phyloP scores from a whole-genome alignment of 2,329 filamentous ascomycete genomes.

The Thielaviopsis ethacetica region DNA sequence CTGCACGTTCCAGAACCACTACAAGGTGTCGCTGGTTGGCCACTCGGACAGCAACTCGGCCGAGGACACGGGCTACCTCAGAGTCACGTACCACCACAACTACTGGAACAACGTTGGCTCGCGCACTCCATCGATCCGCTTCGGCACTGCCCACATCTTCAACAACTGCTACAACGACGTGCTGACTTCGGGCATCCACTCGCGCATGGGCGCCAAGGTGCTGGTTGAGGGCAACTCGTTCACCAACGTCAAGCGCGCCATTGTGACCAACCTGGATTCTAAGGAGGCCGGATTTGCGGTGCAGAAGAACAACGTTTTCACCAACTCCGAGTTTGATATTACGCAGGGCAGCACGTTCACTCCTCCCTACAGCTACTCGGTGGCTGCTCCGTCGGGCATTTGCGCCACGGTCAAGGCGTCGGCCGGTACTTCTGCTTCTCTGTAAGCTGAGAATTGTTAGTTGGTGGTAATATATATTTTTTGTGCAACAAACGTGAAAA shows the following conservation, averaged over 20 bases:
- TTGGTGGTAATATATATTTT: neutral
- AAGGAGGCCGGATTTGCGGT: conserved; percentile 27
- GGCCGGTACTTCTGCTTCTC: conserved; percentile 12
- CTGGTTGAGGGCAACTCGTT: conserved; percentile 37
- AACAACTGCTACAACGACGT: conserved; percentile 28
- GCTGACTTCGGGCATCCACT: conserved; percentile 33
- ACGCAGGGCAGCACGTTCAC: conserved; percentile 19
- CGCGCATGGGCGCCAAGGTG: conserved; percentile 34
- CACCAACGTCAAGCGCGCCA: conserved; percentile 25
- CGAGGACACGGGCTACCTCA: conserved; percentile 41
- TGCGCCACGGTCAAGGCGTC: conserved; percentile 13
- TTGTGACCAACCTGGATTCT: conserved; percentile 27
- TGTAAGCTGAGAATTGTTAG: conserved; percentile 1
- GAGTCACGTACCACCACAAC: conserved; percentile 45
- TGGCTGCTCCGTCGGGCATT: conserved; percentile 13
- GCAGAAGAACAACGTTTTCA: conserved; percentile 28
- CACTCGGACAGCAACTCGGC: conserved; percentile 41
- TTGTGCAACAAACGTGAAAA: neutral
- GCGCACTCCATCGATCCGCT: conserved; percentile 41
- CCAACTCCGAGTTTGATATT: conserved; percentile 20
- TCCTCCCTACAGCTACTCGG: conserved; percentile 20
- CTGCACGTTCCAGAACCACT: conserved; percentile 28
- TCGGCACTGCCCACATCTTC: conserved; percentile 40
- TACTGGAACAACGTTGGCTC: conserved; percentile 44
- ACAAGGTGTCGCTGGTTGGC: conserved; percentile 42